Evolutionary conservation across 345 rosid genomes (phyloP).

Genomic region (Camelina laxa): DNA sequence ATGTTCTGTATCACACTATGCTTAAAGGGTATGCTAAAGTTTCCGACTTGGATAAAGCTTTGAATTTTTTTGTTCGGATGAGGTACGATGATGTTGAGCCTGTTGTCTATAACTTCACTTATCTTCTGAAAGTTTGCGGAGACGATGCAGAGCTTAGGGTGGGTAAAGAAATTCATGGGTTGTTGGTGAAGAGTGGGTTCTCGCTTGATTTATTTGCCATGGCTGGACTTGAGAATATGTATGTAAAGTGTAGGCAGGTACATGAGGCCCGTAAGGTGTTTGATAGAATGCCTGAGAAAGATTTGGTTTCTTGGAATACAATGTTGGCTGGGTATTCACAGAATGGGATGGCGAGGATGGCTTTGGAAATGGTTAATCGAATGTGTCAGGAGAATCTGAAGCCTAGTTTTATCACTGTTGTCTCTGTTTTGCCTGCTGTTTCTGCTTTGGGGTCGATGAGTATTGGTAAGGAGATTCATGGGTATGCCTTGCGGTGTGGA

Average conservation of each 20-base stretch:
- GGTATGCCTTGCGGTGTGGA: constrained; percentile 62
- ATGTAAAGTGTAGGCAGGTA: constrained; percentile 64
- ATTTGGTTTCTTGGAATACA: constrained; percentile 83
- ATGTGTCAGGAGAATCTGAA: constrained; percentile 66
- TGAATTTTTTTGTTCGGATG: constrained; percentile 63
- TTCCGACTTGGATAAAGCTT: constrained; percentile 56
- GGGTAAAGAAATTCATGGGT: constrained; percentile 81
- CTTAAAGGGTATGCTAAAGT: constrained; percentile 73
- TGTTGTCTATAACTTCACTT: constrained; percentile 76
- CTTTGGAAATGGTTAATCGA: constrained; percentile 60
- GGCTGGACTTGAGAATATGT: constrained; percentile 75
- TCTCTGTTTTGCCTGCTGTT: constrained; percentile 76
- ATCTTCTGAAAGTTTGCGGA: constrained; percentile 72
- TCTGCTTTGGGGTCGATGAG: constrained; percentile 52
- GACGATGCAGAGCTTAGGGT: constrained; percentile 56
- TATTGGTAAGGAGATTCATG: constrained; percentile 72
- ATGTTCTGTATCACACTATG: constrained; percentile 76
- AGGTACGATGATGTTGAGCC: constrained; percentile 59
- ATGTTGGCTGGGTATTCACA: constrained; percentile 80
- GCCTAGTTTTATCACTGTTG: constrained; percentile 71
- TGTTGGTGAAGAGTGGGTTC: constrained; percentile 66
- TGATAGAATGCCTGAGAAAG: constrained; percentile 83
- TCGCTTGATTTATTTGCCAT: constrained; percentile 62
- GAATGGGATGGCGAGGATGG: constrained; percentile 64
- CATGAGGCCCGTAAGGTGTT: constrained; percentile 77